A percentile compares a stretch with the other conserved stretches of the same genome.
These are phyloP conservation scores for sorghum (Sorghum bicolor) DNA, from an alignment of 176 grass and related monocot genomes.

Conservation along the genomic window DNA sequence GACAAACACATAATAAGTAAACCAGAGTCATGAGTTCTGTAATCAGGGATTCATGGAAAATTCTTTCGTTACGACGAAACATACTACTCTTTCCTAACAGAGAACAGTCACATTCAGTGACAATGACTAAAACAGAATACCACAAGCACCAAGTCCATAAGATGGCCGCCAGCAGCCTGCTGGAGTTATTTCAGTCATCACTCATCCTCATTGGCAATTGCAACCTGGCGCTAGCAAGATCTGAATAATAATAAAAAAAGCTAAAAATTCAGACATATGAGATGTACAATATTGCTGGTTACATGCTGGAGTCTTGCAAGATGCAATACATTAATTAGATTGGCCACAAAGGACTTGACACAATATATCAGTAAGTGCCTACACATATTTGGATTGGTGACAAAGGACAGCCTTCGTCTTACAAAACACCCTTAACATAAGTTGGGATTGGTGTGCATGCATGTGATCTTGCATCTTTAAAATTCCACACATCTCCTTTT, in stretches of 20 bases:
- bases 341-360: neutral
- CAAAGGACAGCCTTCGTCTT: too few relatives aligned
- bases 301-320: neutral
- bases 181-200: neutral
- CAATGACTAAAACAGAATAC: neutral
- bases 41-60: neutral
- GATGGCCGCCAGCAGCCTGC: neutral
- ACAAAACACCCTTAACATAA: too few relatives aligned
- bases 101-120: neutral
- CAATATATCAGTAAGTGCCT: too few relatives aligned
- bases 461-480: too few relatives aligned
- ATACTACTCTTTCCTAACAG: neutral
- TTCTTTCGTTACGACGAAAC: too few relatives aligned
- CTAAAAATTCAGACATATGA: neutral
- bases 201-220: neutral
- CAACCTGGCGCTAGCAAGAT: neutral
- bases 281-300: neutral
- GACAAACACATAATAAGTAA: neutral
- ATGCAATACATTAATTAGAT: neutral
- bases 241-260: neutral
- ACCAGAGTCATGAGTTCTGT: neutral
- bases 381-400: too few relatives aligned
- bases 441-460: too few relatives aligned
- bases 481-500: neutral
- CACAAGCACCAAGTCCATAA: neutral